Conservation (phyloP, 1,139 yeast species). For the Meyerozyma athensensis region DNA sequence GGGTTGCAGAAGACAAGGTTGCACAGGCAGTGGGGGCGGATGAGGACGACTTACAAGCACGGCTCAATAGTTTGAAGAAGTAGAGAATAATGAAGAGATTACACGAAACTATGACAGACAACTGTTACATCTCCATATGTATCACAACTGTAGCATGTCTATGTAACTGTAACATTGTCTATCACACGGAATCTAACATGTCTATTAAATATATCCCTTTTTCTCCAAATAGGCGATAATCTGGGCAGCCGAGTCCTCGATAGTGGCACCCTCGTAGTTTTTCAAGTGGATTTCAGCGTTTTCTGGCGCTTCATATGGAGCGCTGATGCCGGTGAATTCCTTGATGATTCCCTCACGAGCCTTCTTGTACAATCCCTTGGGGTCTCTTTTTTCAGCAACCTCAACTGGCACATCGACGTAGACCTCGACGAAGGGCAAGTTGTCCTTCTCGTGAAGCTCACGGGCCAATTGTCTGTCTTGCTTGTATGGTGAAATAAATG, state of each 20-base stretch:
- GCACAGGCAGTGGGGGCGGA: constrained; percentile 46
- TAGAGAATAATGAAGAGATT: constrained; percentile 11
- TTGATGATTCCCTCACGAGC: constrained; percentile 93
- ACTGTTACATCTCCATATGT: too few species aligned
- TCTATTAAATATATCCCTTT: constrained; percentile 41
- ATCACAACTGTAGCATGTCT: too few species aligned
- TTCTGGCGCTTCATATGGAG: constrained; percentile 93
- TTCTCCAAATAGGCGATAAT: constrained; percentile 65
- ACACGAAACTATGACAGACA: too few species aligned
- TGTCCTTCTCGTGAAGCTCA: constrained; percentile 69
- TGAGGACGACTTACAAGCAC: constrained; percentile 86
- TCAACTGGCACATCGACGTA: constrained; percentile 88
- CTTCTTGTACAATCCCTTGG: constrained; percentile 93
- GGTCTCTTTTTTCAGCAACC: constrained; percentile 94
- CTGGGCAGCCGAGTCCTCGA: constrained; percentile 76
- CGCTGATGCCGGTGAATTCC: constrained; percentile 93
- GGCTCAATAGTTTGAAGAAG: constrained; percentile 78
- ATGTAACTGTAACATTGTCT: too few species aligned
- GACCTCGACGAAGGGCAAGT: constrained; percentile 83
- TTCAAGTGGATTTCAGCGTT: constrained; percentile 76
- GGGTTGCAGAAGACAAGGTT: constrained; percentile 28
- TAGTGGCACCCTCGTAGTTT: constrained; percentile 58
- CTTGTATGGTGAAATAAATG: constrained; percentile 88
- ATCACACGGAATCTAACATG: too few species aligned
- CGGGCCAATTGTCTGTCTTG: constrained; percentile 83